A percentile compares a stretch with the other conserved stretches of the same genome.
Evolutionary conservation across 2,329 filamentous ascomycete genomes (phyloP).

Genomic region (Leptographium flavum): DNA sequence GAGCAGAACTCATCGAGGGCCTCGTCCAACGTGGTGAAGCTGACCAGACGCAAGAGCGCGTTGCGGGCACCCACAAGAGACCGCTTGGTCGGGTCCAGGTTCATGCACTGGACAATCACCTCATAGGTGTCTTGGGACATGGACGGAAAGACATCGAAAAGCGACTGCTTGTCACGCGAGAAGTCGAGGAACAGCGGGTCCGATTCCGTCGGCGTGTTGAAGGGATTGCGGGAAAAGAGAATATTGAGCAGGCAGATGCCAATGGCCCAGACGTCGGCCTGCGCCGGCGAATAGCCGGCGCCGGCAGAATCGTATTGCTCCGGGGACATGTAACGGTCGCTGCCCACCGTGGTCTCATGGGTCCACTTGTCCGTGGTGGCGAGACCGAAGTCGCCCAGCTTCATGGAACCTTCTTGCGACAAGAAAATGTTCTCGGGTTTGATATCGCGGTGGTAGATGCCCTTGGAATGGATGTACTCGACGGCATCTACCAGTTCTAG

Average conservation of each 20-base stretch:
- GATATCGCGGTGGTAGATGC: constrained; percentile 93
- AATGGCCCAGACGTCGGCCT: constrained; percentile 94
- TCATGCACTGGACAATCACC: constrained; percentile 80
- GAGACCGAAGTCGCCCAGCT: constrained; percentile 91
- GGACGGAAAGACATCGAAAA: constrained; percentile 95
- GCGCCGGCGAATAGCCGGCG: constrained; percentile 78
- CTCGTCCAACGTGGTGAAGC: constrained; percentile 91
- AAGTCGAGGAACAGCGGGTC: constrained; percentile 92
- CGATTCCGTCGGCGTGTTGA: constrained; percentile 77
- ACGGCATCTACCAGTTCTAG: constrained; percentile 82
- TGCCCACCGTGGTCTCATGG: constrained; percentile 84
- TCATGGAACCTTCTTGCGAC: constrained; percentile 73
- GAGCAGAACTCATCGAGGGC: constrained; percentile 85
- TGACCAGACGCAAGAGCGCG: constrained; percentile 64
- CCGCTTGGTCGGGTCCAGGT: constrained; percentile 78
- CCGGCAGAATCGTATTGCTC: constrained; percentile 89
- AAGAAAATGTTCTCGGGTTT: constrained; percentile 99
- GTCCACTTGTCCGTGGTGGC: constrained; percentile 85
- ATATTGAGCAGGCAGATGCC: constrained; percentile 95
- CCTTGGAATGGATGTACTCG: constrained; percentile 78
- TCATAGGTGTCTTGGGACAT: constrained; percentile 98
- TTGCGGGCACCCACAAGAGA: constrained; percentile 66
- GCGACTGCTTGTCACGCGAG: constrained; percentile 78
- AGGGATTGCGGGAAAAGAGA: constrained; percentile 91
- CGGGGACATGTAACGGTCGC: constrained; percentile 97